Base-by-base conservation (phyloP, 2,329 filamentous ascomycete species). In the Microcyclospora tardicrescens region DNA sequence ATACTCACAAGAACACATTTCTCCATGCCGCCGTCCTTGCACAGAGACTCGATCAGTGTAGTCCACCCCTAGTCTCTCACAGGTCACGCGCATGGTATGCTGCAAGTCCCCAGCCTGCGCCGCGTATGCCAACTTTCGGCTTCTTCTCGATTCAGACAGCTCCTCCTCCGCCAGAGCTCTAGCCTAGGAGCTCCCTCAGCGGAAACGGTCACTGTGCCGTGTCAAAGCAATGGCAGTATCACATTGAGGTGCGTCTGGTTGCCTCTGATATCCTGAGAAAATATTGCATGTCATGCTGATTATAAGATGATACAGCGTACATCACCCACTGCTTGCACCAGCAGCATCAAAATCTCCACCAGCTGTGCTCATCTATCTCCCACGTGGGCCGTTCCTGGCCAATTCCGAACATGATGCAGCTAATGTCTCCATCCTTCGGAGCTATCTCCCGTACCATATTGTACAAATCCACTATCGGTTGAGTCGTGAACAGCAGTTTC, bases 401-500 rank as follows among this genome's bases (percentile, higher is more conserved):
- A 42, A 54, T 9, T 28, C 44, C 11, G 45, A 56, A 5, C 43
- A 56, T 32, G 56, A 64, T 28, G 50, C 56, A 10, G 42, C 47
- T 11, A 44, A 61, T 35, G 38, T 54, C 13, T 38, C 40, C 2
- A 52, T 62, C 2, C 55, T 71, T 10, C 55, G 53, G 19, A 47
- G 53, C 12, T 53, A 54, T 10, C 56, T 62, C 28, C 54, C 57
- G 24, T 60, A 59, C 5, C 64, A 62, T 3, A 46, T 68, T 11
- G 62, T 67, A 8, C 55, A 61, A 28, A 54, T 70, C 47, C 62
- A 68, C 43, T 69, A 71, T 47, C 61, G 66, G 28, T 53, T 59
- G 12, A 58, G 57, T 12, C 42, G 50, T 3, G 41, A 46, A 12
- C 44, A 63, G 37, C 56, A 48, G 8, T 69, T 61, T 42, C 68